Base-by-base conservation (phyloP, 257 asterid genomes). In the Ilex asprella region DNA sequence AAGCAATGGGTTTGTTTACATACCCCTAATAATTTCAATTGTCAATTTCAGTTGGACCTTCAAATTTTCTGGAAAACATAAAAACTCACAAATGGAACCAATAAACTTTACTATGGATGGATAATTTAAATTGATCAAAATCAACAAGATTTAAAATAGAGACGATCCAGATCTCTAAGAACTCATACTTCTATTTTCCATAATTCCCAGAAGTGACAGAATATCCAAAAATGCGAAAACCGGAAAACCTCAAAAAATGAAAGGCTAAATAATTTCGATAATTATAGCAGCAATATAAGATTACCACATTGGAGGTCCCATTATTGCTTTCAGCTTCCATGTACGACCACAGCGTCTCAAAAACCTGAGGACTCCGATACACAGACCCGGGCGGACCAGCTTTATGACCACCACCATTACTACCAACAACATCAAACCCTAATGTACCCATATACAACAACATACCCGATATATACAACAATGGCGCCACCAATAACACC, bases 321-420 rank as follows among this genome's bases (percentile, higher is more conserved):
- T 87, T 75, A 63, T 82, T 87, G 81, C 77, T 82, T 63, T 93
- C 95, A 43, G 85, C 87, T 77, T 89, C 92, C 99, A 93, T 89
- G 39, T 73, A 76, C 29, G 97, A 96, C 99, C 97, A 93, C 15
- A 87, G 93, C 77, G 78, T 93, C 76, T 89, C 88, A 52, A 93
- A 85, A 56, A 93, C 91, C 80, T 87, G 82, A 3, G 99, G 97
- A 68, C 99, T 93, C 73, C 94, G 82, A 72, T 93, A 93, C 32
- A 81, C 77, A 0, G 96, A 83, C 14, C 99, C 97, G 3, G 87
- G 94, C 59, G 65, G 68, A 29, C 82, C 85, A 2, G 73, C 75
- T 10, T 59, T 89, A 60, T 79, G 86, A 35, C 64, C 63, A 72
- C 67, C 55, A n/a, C 71, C 65, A 51, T 60, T 62, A 46, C 10